phyloP scores from a whole-genome alignment of 352 stramenopile species.

The Phytophthora pisi region DNA sequence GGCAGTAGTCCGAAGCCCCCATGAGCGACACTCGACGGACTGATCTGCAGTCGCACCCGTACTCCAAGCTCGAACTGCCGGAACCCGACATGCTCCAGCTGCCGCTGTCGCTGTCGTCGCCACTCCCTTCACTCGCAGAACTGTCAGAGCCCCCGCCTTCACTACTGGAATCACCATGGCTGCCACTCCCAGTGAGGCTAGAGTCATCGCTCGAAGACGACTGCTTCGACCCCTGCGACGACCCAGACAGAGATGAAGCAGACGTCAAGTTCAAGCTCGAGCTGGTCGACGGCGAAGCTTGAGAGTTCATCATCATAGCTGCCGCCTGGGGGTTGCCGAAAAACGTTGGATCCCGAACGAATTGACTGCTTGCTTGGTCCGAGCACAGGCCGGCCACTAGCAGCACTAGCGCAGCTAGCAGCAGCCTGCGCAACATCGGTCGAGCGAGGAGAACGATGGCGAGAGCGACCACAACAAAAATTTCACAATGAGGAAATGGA shows the following conservation, averaged over 20 bases:
- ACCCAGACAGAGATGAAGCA: slow-evolving; percentile 15
- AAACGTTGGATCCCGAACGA: neutral
- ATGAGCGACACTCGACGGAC: slow-evolving; percentile 68
- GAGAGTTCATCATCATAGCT: slow-evolving; percentile 7
- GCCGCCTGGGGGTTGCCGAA: slow-evolving; percentile 15
- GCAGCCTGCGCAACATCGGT: slow-evolving; percentile 4
- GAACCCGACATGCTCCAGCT: slow-evolving; percentile 33
- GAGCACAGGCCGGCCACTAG: slow-evolving; percentile 4
- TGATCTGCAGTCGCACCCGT: slow-evolving; percentile 50
- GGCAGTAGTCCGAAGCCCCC: slow-evolving; percentile 74
- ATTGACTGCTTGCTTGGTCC: slow-evolving; percentile 15
- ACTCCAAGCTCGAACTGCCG: slow-evolving; percentile 39
- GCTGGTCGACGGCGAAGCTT: neutral
- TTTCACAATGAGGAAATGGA: slow-evolving; percentile 13
- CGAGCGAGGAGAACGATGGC: neutral
- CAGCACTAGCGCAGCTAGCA: slow-evolving; percentile 15
- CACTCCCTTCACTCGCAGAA: slow-evolving; percentile 19
- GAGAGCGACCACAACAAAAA: slow-evolving; percentile 9
- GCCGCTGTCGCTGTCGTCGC: slow-evolving; percentile 24
- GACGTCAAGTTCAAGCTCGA: slow-evolving; percentile 9
- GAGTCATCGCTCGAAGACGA: slow-evolving; percentile 14
- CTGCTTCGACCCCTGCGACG: slow-evolving; percentile 14
- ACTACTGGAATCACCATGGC: neutral
- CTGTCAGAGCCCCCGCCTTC: neutral
- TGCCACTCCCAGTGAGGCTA: neutral